Base-by-base conservation (phyloP, 495 filamentous ascomycete species). In the Corynascus novoguineensis region DNA sequence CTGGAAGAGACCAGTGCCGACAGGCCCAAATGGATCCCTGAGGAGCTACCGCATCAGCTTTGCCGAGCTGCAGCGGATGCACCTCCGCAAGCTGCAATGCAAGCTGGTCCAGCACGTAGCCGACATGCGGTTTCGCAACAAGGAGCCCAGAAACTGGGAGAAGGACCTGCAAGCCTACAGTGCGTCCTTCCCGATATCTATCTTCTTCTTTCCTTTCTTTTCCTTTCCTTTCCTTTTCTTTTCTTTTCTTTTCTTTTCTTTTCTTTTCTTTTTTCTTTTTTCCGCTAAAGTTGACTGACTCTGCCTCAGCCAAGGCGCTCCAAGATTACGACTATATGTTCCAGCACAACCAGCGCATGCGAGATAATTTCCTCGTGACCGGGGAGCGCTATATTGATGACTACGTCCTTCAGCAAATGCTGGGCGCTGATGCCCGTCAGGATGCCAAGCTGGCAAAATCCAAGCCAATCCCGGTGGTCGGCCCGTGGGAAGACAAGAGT, bases 31-130 rank as follows among this genome's bases (percentile, higher is more conserved):
- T 7, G 37, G n/a, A 8, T 17, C 15, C n/a, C 37, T 19, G 4
- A n/a, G 21, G 37, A 41, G 37, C 37, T 41, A 41, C 37, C 37
- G 37, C 41, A 37, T 59, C 2, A 28, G 21, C 25, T 29, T 47
- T n/a, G 44, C 44, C 11, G 44, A 47, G 44, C 44, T 47, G 44
- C 44, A 47, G 44, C 44, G 44, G 24, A 28, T 47, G 25, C 44
- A 24, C 24, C 44, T 47, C 15, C 44, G 44, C 14, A n/a, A 47
- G 25, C 44, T 47, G 14, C 44, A 47, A n/a, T 29, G 44, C 12
- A 28, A 24, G 25, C 44, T 47, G 1, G 44, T 47, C 25, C 15
- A 47, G 25, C 24, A 29, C 44, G 25, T 47, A 10, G 44, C 15
- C 1, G 44, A 47, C 25, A 28, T 47, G 14, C 24, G 44, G 25